Conservation (phyloP, 2,329 filamentous ascomycete genomes). For the Clonostachys solani region DNA sequence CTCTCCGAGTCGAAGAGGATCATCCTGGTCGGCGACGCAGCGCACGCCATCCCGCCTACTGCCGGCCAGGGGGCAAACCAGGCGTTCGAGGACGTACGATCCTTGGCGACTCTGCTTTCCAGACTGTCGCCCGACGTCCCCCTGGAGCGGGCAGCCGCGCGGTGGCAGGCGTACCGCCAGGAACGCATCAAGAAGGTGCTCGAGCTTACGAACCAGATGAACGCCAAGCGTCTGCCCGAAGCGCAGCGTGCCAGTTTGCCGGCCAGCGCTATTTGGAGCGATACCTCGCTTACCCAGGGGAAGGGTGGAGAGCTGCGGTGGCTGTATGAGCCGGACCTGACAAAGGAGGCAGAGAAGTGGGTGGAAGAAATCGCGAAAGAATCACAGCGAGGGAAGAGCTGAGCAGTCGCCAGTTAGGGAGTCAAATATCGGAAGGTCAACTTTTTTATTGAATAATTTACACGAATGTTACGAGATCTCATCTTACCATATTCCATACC, state of each 20-base stretch:
- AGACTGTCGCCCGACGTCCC: constrained; percentile 7
- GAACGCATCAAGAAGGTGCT: constrained; percentile 40
- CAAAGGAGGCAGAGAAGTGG: constrained; percentile 19
- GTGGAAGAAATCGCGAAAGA: constrained; percentile 9
- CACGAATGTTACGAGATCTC: too few relatives aligned
- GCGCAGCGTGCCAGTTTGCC: constrained; percentile 12
- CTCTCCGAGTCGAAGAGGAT: constrained; percentile 26
- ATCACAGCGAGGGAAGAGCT: too few relatives aligned
- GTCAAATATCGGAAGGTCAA: too few relatives aligned
- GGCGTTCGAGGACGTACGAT: constrained; percentile 44
- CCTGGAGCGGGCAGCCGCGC: constrained; percentile 16
- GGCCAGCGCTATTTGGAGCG: constrained; percentile 11
- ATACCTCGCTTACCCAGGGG: not conserved
- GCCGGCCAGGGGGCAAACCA: constrained; percentile 42
- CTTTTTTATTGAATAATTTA: too few relatives aligned
- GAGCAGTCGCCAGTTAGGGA: too few relatives aligned
- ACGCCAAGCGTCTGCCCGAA: constrained; percentile 37
- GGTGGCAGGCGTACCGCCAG: constrained; percentile 45
- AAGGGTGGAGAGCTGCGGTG: constrained; percentile 26
- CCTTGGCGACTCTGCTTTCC: constrained; percentile 31
- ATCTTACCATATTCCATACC: too few relatives aligned
- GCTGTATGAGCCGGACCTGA: constrained; percentile 34
- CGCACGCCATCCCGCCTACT: constrained; percentile 41
- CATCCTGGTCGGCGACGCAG: constrained; percentile 41
- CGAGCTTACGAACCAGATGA: constrained; percentile 41